Percentiles rank a stretch among this genome's conserved stretches.
These are phyloP conservation scores for Ogataea minuta DNA, from an alignment of 805 yeast genomes.

Conservation along the genomic window DNA sequence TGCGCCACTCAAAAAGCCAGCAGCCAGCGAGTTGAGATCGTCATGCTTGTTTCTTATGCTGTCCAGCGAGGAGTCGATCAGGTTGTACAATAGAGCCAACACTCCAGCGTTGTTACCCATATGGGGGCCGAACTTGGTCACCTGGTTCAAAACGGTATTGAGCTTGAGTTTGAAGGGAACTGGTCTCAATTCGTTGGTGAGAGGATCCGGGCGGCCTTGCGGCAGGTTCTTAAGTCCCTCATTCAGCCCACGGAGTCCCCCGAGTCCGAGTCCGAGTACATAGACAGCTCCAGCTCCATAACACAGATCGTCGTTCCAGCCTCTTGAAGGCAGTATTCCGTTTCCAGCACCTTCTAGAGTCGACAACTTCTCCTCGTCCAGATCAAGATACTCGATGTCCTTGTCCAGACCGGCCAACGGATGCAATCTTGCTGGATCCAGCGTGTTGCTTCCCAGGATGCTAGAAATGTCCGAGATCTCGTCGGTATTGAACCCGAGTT, in stretches of 20 bases:
- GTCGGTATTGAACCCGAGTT: conserved; percentile 9
- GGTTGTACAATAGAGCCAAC: conserved; percentile 82
- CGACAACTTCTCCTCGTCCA: conserved; percentile 78
- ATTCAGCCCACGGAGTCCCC: conserved; percentile 84
- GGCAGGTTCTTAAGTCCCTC: conserved; percentile 85
- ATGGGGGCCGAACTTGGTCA: conserved; percentile 95
- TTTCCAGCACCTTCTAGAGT: conserved; percentile 77
- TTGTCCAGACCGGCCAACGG: conserved; percentile 91
- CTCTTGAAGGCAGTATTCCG: conserved; percentile 92
- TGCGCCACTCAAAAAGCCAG: conserved; percentile 94
- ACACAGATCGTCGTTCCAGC: conserved; percentile 96
- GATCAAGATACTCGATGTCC: conserved; percentile 84
- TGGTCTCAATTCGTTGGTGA: conserved; percentile 46
- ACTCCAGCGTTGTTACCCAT: conserved; percentile 96
- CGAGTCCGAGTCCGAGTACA: conserved; percentile 78
- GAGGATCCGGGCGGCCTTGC: conserved; percentile 55
- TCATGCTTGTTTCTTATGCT: conserved; percentile 86
- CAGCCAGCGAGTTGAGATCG: conserved; percentile 73
- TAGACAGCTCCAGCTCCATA: conserved; percentile 97
- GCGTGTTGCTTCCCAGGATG: conserved; percentile 56
- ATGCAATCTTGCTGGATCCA: conserved; percentile 74
- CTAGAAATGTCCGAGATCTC: conserved; percentile 61
- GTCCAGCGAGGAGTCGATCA: conserved; percentile 78
- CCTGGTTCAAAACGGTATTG: conserved; percentile 86
- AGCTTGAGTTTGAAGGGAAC: conserved; percentile 79